Evolutionary conservation across 163 green algal species (phyloP).

Genomic region (Volvox carteri): DNA sequence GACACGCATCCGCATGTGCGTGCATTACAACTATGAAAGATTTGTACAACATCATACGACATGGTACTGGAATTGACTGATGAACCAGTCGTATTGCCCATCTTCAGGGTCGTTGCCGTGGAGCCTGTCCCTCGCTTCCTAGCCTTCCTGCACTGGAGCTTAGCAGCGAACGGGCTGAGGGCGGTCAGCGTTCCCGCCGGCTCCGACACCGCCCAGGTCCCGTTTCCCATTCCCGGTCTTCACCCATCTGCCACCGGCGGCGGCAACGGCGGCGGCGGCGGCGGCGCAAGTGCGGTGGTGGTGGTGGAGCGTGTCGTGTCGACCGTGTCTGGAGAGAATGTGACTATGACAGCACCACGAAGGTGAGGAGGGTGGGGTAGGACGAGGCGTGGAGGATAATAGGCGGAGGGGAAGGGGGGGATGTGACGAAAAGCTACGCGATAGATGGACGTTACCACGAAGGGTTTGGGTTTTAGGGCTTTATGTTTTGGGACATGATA

Average conservation of each 20-base stretch:
- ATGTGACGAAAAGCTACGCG: not conserved
- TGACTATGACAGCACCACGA: conserved; percentile 24
- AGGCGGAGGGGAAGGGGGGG: not conserved
- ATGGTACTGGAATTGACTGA: too few relatives aligned
- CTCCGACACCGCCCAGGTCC: too few relatives aligned
- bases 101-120: conserved; percentile 79
- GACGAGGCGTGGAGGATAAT: too few relatives aligned
- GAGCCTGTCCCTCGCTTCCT: conserved; percentile 85
- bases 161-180: conserved; percentile 74
- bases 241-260: not conserved
- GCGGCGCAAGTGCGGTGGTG: not conserved
- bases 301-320: conserved; percentile 19
- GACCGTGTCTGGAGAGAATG: not conserved
- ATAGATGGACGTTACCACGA: not conserved
- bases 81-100: too few relatives aligned
- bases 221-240: not conserved
- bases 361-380: not conserved
- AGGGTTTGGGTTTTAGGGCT: not conserved
- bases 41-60: too few relatives aligned
- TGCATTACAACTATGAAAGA: too few relatives aligned
- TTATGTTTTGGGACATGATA: too few relatives aligned
- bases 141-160: conserved; percentile 76
- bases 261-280: not conserved
- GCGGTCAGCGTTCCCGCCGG: too few relatives aligned
- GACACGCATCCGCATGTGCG: too few relatives aligned